Evolutionary conservation across 2,329 filamentous ascomycete genomes (phyloP).

Genomic region (Aspergillus fumigatiaffinis): DNA sequence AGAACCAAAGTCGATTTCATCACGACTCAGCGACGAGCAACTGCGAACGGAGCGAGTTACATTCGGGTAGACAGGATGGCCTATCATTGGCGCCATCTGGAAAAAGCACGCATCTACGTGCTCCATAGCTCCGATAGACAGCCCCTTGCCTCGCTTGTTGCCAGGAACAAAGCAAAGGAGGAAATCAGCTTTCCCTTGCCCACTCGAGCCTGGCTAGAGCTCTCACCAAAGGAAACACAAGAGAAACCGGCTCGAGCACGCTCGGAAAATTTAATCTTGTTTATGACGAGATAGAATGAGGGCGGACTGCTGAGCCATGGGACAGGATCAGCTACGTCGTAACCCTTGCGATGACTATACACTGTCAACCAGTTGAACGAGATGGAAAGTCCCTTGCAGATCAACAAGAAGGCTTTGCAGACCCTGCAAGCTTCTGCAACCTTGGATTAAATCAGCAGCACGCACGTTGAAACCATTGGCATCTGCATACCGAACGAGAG

Average conservation of each 20-base stretch:
- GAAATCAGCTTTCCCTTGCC: neutral
- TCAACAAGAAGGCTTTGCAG: neutral
- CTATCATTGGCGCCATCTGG: neutral
- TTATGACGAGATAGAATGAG: neutral
- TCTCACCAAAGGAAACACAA: neutral
- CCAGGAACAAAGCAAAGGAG: neutral
- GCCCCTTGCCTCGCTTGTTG: neutral
- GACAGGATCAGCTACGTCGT: neutral
- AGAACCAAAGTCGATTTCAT: neutral
- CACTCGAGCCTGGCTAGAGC: neutral
- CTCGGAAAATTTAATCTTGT: neutral
- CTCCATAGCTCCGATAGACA: neutral
- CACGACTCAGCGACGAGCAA: neutral
- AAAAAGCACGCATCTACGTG: neutral
- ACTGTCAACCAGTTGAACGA: neutral
- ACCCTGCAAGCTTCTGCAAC: neutral
- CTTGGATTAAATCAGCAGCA: neutral
- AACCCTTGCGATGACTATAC: neutral
- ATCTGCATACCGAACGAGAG: conserved; percentile 13
- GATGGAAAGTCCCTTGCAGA: neutral
- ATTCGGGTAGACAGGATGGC: neutral
- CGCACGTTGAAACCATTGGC: neutral
- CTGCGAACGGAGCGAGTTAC: neutral
- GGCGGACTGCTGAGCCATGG: neutral
- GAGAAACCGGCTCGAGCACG: neutral